phyloP scores from a whole-genome alignment of 495 filamentous ascomycete genomes.

The Penicillium turbatum region DNA sequence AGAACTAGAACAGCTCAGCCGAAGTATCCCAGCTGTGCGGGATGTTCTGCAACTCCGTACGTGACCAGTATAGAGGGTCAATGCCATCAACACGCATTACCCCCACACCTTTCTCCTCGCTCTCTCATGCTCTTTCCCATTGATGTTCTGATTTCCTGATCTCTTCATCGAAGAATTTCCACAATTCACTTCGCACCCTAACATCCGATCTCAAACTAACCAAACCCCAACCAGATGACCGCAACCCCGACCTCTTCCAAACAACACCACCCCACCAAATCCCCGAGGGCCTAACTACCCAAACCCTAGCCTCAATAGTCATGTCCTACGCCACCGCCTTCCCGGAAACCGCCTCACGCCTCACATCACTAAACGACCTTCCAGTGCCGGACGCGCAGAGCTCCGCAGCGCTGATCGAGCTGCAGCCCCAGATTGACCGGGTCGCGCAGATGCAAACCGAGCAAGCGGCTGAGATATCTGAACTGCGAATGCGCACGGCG shows the following conservation, averaged over 20 bases:
- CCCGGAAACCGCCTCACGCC: slow-evolving; percentile 69
- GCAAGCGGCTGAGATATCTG: slow-evolving; percentile 68
- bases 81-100: background rate
- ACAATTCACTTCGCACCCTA: background rate
- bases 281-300: slow-evolving; percentile 41
- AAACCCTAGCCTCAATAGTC: slow-evolving; percentile 59
- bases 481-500: slow-evolving; percentile 69
- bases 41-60: slow-evolving; percentile 50
- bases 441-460: slow-evolving; percentile 60
- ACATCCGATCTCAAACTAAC: slow-evolving; percentile 10
- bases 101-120: background rate
- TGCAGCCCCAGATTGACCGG: slow-evolving; percentile 68
- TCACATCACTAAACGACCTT: slow-evolving; percentile 74
- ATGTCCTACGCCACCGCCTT: slow-evolving; percentile 70
- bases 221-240: slow-evolving; percentile 39
- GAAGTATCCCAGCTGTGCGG: slow-evolving; percentile 42
- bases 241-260: slow-evolving; percentile 56
- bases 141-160: background rate
- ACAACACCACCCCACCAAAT: slow-evolving; percentile 32
- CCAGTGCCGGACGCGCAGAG: slow-evolving; percentile 65
- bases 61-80: slow-evolving; percentile 5
- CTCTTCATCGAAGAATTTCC: background rate
- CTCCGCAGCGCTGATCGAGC: slow-evolving; percentile 62
- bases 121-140: background rate
- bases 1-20: slow-evolving; percentile 48